Percentiles rank a stretch among this genome's conserved stretches.
These are phyloP conservation scores for Pichia californica DNA, from an alignment of 805 yeast species.

Conservation along the genomic window DNA sequence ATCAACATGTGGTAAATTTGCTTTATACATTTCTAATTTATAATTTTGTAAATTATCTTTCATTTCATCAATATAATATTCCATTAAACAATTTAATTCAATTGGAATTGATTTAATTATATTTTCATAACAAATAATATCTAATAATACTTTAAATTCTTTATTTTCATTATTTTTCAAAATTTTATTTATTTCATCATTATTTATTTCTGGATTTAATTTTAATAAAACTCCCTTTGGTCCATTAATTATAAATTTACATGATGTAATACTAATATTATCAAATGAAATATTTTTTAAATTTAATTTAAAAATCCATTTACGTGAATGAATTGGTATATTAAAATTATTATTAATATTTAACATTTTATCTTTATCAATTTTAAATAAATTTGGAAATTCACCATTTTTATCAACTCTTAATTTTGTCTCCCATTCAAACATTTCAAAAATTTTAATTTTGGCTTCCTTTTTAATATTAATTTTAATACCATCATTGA, in stretches of 20 bases:
- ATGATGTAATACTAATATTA: slow-evolving; percentile 9
- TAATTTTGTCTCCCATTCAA: slow-evolving; percentile 6
- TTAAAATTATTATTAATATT: background rate
- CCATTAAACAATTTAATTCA: slow-evolving; percentile 16
- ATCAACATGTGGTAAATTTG: slow-evolving; percentile 56
- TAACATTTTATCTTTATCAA: background rate
- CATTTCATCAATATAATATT: slow-evolving; percentile 13
- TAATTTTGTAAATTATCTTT: slow-evolving; percentile 23
- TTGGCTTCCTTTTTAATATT: slow-evolving; percentile 1
- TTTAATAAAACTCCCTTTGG: slow-evolving; percentile 2
- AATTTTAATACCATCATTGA: slow-evolving; percentile 1
- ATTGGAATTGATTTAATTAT: slow-evolving; percentile 17
- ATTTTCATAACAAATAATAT: background rate
- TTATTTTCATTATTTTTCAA: background rate
- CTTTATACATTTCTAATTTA: slow-evolving; percentile 39
- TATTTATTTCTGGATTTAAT: slow-evolving; percentile 8
- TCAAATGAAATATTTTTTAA: slow-evolving; percentile 27
- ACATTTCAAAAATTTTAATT: slow-evolving; percentile 8
- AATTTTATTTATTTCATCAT: background rate
- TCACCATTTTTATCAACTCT: slow-evolving; percentile 3
- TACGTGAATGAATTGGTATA: slow-evolving; percentile 22
- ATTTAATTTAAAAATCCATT: slow-evolving; percentile 9
- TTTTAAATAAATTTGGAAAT: slow-evolving; percentile 6
- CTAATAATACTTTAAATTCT: slow-evolving; percentile 1
- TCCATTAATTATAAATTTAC: slow-evolving; percentile 3